phyloP scores from a whole-genome alignment of 345 rosid species.

The Salix koriyanagi region DNA sequence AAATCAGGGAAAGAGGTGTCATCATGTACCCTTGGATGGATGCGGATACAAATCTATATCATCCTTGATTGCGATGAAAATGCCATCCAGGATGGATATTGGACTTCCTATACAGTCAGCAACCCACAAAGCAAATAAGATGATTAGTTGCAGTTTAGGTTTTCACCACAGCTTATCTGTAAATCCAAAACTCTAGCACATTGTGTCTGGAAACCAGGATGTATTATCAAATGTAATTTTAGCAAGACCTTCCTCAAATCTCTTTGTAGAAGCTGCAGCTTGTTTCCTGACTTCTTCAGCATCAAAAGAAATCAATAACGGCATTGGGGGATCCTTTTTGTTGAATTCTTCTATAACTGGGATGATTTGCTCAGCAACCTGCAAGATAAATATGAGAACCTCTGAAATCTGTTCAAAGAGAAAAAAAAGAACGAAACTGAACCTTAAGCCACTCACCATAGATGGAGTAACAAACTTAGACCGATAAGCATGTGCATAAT shows the following conservation, averaged over 20 bases:
- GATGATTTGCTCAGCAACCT: constrained; percentile 67
- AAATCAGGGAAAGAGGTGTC: not conserved
- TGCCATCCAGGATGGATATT: constrained; percentile 70
- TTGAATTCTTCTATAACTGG: constrained; percentile 50
- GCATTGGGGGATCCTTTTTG: constrained; percentile 55
- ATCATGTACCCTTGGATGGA: constrained; percentile 54
- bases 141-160: constrained; percentile 4
- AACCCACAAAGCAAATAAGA: not conserved
- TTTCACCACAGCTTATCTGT: not conserved
- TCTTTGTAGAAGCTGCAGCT: constrained; percentile 75
- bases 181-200: not conserved
- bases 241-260: constrained; percentile 68
- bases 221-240: not conserved
- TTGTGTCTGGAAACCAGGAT: not conserved
- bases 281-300: constrained; percentile 61
- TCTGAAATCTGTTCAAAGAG: not conserved
- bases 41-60: constrained; percentile 82
- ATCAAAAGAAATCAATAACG: constrained; percentile 55
- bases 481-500: constrained; percentile 74
- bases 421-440: not conserved
- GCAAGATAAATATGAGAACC: constrained; percentile 16
- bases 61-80: constrained; percentile 83
- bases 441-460: constrained; percentile 32
- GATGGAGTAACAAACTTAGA: constrained; percentile 67
- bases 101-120: constrained; percentile 56